Evolutionary conservation across 768 basidiomycete species (phyloP).

Genomic region (Paxillus ammoniavirescens): DNA sequence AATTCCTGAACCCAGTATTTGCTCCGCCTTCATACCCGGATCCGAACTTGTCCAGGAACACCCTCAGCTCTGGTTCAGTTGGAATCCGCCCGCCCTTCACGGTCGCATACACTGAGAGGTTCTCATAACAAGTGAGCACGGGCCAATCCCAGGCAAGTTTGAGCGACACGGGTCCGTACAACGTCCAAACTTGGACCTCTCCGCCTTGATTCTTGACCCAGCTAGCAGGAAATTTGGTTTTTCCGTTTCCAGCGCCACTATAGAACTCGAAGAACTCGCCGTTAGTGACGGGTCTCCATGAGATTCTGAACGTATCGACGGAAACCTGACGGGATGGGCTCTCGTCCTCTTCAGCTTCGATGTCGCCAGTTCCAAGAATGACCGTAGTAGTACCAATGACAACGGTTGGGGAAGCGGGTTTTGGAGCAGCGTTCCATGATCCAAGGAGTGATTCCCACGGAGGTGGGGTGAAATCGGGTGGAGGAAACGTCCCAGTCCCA

Average conservation of each 20-base stretch:
- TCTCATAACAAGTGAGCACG: constrained; percentile 71
- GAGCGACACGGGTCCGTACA: constrained; percentile 84
- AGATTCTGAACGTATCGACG: constrained; percentile 71
- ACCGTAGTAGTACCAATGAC: constrained; percentile 59
- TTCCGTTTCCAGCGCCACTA: constrained; percentile 39
- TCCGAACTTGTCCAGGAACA: constrained; percentile 75
- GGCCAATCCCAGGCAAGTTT: constrained; percentile 84
- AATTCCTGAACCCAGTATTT: constrained; percentile 85
- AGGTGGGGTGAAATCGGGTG: constrained; percentile 70
- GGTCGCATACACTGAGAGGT: constrained; percentile 75
- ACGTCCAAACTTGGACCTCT: constrained; percentile 63
- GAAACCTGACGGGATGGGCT: constrained; percentile 60
- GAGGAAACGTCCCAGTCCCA: constrained; percentile 75
- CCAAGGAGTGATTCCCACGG: constrained; percentile 60
- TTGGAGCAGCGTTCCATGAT: constrained; percentile 45
- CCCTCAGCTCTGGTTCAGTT: constrained; percentile 80
- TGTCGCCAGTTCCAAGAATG: constrained; percentile 79
- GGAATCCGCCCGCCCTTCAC: constrained; percentile 93
- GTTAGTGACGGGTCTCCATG: constrained; percentile 87
- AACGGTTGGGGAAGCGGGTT: constrained; percentile 45
- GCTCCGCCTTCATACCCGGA: constrained; percentile 73
- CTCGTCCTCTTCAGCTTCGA: constrained; percentile 84
- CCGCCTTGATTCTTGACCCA: constrained; percentile 19
- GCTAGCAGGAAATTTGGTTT: constrained; percentile 32
- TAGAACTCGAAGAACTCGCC: constrained; percentile 79